Evolutionary conservation across 2,329 filamentous ascomycete species (phyloP).

Genomic region (Epichloe bromicola): DNA sequence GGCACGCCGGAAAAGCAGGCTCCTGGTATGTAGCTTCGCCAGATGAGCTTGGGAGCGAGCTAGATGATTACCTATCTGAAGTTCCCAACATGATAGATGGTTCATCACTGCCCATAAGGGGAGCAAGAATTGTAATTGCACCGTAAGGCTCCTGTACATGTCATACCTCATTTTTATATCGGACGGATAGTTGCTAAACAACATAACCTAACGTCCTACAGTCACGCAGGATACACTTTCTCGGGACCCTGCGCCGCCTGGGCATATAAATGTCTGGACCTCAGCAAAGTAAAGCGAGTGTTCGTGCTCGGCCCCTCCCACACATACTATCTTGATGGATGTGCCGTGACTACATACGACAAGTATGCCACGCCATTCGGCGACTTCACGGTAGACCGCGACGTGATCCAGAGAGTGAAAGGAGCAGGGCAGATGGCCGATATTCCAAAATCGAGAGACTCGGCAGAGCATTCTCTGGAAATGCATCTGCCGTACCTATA

Average conservation of each 20-base stretch:
- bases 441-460: slow-evolving; percentile 56
- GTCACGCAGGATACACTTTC: slow-evolving; percentile 87
- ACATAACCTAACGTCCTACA: slow-evolving; percentile 21
- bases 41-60: slow-evolving; percentile 48
- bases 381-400: slow-evolving; percentile 50
- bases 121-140: slow-evolving; percentile 77
- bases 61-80: slow-evolving; percentile 59
- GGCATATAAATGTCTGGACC: slow-evolving; percentile 82
- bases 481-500: slow-evolving; percentile 95
- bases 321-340: slow-evolving; percentile 64
- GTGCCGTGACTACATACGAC: slow-evolving; percentile 61
- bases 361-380: slow-evolving; percentile 66
- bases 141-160: slow-evolving; percentile 52
- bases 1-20: slow-evolving; percentile 51
- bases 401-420: slow-evolving; percentile 37
- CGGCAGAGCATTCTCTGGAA: slow-evolving; percentile 84
- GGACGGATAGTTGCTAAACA: no score
- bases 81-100: slow-evolving; percentile 56
- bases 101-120: slow-evolving; percentile 48
- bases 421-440: slow-evolving; percentile 22
- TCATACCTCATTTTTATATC: not conserved
- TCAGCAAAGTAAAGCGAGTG: slow-evolving; percentile 70
- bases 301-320: slow-evolving; percentile 92
- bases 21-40: slow-evolving; percentile 69
- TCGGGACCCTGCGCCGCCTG: slow-evolving; percentile 87